A percentile compares a stretch with the other conserved stretches of the same genome.
Evolutionary conservation across 768 basidiomycete species (phyloP).

Genomic region (Amanita phalloides): DNA sequence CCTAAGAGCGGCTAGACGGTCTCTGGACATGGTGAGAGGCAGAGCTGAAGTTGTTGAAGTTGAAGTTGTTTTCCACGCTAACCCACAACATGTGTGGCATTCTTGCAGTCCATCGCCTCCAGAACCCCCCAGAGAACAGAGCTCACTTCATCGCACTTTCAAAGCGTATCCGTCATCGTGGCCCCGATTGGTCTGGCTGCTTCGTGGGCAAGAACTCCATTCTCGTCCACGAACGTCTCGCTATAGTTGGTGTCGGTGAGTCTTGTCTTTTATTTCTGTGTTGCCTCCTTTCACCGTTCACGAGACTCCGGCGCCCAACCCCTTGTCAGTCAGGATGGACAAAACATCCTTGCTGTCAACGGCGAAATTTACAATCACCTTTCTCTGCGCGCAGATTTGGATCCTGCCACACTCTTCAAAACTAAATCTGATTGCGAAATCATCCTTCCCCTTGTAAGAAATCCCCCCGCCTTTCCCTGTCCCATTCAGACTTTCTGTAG

Average conservation of each 20-base stretch:
- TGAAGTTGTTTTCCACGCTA: neutral
- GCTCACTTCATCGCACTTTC: slow-evolving; percentile 74
- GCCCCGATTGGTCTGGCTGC: slow-evolving; percentile 98
- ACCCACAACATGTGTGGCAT: slow-evolving; percentile 78
- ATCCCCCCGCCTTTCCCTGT: neutral
- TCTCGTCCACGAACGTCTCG: slow-evolving; percentile 91
- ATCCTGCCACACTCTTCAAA: slow-evolving; percentile 70
- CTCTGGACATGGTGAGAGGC: slow-evolving; percentile 20
- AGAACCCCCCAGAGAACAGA: slow-evolving; percentile 60
- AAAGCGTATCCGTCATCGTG: slow-evolving; percentile 85
- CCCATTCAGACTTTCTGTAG: slow-evolving; percentile 26
- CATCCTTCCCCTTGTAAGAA: slow-evolving; percentile 75
- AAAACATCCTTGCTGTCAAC: slow-evolving; percentile 82
- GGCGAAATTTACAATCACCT: slow-evolving; percentile 99
- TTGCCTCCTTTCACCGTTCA: slow-evolving; percentile 3
- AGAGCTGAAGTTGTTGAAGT: neutral
- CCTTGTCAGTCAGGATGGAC: slow-evolving; percentile 76
- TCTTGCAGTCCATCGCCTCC: slow-evolving; percentile 71
- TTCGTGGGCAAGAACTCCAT: slow-evolving; percentile 74
- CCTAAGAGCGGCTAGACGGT: slow-evolving; percentile 27
- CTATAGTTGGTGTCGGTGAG: slow-evolving; percentile 95
- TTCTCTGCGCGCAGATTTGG: slow-evolving; percentile 59
- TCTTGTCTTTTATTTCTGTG: slow-evolving; percentile 7
- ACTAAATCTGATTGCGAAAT: slow-evolving; percentile 98
- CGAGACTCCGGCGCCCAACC: slow-evolving; percentile 96